Base-by-base conservation (phyloP, 2,329 filamentous ascomycete species). In the Sphaerulina vaccinii region DNA sequence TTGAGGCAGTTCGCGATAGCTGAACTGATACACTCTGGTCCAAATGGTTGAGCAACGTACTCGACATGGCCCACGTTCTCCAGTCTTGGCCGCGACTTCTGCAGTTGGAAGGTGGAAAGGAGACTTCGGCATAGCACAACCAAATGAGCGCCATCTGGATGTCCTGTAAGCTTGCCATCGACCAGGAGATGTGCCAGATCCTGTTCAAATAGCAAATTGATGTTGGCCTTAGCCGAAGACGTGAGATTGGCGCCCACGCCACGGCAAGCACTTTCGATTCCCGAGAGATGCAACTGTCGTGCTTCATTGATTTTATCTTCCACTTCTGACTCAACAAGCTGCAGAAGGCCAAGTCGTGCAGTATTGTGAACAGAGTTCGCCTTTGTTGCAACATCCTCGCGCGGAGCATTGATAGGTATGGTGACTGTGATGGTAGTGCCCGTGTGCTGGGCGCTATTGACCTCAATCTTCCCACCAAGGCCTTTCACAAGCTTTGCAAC, bases 401-500 rank as follows among this genome's bases (percentile, higher is more conserved):
- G 33, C 6, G 32, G 32, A 35, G 43, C 43, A 37, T 47, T 22
- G 33, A 47, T 47, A 0, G 51, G 49, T 3, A 52, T 13, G 13
- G 27, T 32, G 13, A 51, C 43, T 3, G 39, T 53, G 13, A 58
- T 36, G 2, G 46, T 51, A 7, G 63, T 56, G n/a, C 57, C 59
- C 6, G 62, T 61, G 8, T 64, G 65, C 32, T 60, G 52, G 33
- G 61, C 57, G 55, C 65, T 68, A 9, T 63, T 49, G 2, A 68
- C 54, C 1, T 59, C 21, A n/a, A 70, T 62, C 2, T 49, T 54
- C 3, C 60, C 67, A 5, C 51, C 53, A 8, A 69, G 50, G 8
- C 61, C 52, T 8, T 62, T 55, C 2, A 65, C 62, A 7, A 71
- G 56, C 9, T 63, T 56, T 22, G 64, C 63, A 19, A 70, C 66